Percentiles rank a stretch among this genome's conserved stretches.
Evolutionary conservation across 371 early-diverging fungal genomes (phyloP).

Genomic region (Apophysomyces trapeziformis): DNA sequence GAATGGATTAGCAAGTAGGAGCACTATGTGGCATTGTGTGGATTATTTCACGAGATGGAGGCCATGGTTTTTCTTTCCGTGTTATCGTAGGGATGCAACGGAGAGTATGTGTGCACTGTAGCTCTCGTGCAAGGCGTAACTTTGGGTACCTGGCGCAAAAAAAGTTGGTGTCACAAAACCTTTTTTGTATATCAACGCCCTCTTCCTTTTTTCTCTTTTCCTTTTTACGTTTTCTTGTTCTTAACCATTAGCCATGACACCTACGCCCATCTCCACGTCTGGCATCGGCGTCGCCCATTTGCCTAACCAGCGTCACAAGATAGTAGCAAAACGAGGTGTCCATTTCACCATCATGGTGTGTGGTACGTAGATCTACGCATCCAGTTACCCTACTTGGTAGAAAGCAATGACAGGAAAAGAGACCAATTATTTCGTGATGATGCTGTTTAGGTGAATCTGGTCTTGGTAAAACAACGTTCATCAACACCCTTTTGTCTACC

Average conservation of each 20-base stretch:
- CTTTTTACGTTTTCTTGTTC: slow-evolving; percentile 12
- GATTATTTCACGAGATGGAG: no score
- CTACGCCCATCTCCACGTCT: slow-evolving; percentile 48
- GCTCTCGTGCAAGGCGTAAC: no score
- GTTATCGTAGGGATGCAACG: no score
- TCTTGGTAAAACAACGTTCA: slow-evolving; percentile 74
- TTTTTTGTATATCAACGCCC: neutral
- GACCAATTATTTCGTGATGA: neutral
- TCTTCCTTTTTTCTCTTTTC: slow-evolving; percentile 11
- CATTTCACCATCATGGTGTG: slow-evolving; percentile 97
- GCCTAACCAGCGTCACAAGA: slow-evolving; percentile 97
- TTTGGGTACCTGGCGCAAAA: no score
- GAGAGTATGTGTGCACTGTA: no score
- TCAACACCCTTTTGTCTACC: slow-evolving; percentile 79
- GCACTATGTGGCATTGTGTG: no score
- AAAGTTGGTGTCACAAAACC: neutral
- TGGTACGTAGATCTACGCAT: slow-evolving; percentile 60
- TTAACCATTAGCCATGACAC: slow-evolving; percentile 37
- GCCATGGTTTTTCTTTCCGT: no score
- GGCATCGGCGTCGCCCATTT: slow-evolving; percentile 96
- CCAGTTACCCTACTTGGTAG: neutral
- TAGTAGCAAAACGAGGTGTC: slow-evolving; percentile 88
- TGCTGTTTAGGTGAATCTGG: slow-evolving; percentile 51
- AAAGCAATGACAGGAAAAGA: neutral
- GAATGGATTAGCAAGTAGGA: no score